phyloP scores from a whole-genome alignment of 1,284 basidiomycete species.

The Fomes fomentarius region DNA sequence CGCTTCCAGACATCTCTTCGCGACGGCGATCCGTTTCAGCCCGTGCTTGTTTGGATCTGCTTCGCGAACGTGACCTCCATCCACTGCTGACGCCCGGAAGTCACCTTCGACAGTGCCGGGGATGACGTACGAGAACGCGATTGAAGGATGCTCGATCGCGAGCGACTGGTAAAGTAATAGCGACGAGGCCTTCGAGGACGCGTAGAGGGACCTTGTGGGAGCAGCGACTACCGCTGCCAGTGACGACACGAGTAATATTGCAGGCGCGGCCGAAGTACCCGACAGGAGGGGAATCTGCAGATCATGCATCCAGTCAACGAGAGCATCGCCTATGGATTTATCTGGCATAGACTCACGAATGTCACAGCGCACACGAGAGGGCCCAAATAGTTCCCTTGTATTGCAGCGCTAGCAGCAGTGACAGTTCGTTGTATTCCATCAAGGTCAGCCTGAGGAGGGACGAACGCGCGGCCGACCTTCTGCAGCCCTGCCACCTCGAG shows the following conservation, averaged over 20 bases:
- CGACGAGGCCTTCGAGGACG: constrained; percentile 83
- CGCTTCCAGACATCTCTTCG: constrained; percentile 56
- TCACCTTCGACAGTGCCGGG: constrained; percentile 74
- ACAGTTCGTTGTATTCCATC: constrained; percentile 57
- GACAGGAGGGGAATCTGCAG: constrained; percentile 78
- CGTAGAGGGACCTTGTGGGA: constrained; percentile 86
- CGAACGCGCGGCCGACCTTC: constrained; percentile 36
- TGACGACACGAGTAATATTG: constrained; percentile 81
- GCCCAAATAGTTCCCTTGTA: constrained; percentile 66
- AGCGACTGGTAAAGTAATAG: constrained; percentile 80
- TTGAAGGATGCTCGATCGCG: constrained; percentile 74
- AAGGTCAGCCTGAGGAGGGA: constrained; percentile 41
- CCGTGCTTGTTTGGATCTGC: constrained; percentile 57
- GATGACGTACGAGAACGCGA: constrained; percentile 60
- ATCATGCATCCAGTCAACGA: not conserved
- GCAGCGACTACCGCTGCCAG: constrained; percentile 83
- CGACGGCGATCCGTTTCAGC: constrained; percentile 58
- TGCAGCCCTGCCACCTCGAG: constrained; percentile 73
- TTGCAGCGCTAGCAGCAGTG: constrained; percentile 56
- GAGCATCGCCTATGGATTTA: not conserved
- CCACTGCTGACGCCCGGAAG: constrained; percentile 80
- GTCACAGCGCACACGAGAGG: constrained; percentile 66
- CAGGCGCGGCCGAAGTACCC: constrained; percentile 69
- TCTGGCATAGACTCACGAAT: constrained; percentile 51
- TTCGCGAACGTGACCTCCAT: constrained; percentile 56